These are phyloP conservation scores for Metrosideros polymorpha DNA, from an alignment of 441 rosid genomes.

Conservation along the genomic window DNA sequence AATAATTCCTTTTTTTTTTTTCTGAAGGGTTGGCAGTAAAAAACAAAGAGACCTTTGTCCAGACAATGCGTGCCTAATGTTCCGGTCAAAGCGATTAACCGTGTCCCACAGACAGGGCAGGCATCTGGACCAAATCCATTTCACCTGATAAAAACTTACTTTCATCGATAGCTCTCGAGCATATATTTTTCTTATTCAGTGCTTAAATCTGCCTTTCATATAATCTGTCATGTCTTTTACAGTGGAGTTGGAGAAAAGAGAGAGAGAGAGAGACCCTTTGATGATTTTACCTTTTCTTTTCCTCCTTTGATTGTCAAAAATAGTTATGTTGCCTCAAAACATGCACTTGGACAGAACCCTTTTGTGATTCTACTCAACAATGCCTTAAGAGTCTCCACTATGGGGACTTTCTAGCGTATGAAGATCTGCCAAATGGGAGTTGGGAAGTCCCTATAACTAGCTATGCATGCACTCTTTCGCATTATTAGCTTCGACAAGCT, in stretches of 20 bases:
- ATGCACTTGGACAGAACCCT: background rate
- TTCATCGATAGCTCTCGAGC: background rate
- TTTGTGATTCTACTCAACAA: background rate
- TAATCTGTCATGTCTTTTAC: background rate
- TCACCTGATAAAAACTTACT: background rate
- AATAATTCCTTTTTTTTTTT: background rate
- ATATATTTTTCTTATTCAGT: background rate
- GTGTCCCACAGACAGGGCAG: background rate
- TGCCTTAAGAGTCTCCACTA: background rate
- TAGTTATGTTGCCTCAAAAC: background rate
- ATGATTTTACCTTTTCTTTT: background rate
- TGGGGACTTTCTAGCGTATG: background rate
- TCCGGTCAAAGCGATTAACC: background rate
- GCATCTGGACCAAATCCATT: background rate
- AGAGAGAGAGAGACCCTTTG: background rate
- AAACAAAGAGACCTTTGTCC: background rate
- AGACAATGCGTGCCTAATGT: background rate
- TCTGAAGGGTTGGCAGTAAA: background rate
- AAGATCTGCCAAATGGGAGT: background rate
- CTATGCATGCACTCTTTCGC: background rate
- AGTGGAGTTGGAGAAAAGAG: background rate
- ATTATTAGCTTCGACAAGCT: background rate
- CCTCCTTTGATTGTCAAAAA: background rate
- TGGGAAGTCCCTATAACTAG: background rate
- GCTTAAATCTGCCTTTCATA: background rate